phyloP scores from a whole-genome alignment of 306 rosid genomes.

The Sicyos edulis region DNA sequence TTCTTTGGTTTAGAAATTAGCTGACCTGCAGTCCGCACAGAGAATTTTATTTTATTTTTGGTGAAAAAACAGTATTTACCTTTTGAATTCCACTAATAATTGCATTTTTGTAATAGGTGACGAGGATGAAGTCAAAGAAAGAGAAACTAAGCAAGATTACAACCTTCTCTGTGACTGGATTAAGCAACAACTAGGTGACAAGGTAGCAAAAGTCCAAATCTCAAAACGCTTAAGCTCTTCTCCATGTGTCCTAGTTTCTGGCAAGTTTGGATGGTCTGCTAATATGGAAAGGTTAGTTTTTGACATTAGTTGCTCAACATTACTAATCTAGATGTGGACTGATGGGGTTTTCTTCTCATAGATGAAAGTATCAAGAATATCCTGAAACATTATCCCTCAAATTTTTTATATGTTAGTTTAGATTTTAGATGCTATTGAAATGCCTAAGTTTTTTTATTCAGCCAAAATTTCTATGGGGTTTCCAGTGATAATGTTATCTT shows the following conservation, averaged over 20 bases:
- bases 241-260: slow-evolving; percentile 98
- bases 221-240: slow-evolving; percentile 97
- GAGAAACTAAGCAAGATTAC: slow-evolving; percentile 76
- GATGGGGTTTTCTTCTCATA: background rate
- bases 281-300: slow-evolving; percentile 86
- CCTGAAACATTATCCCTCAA: background rate
- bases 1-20: background rate
- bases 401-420: no score
- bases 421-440: background rate
- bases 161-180: slow-evolving; percentile 93
- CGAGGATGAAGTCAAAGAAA: slow-evolving; percentile 82
- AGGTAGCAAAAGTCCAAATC: slow-evolving; percentile 88
- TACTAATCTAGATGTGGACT: background rate
- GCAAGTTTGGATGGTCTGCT: slow-evolving; percentile 99
- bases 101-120: slow-evolving; percentile 51
- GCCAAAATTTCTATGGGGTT: background rate
- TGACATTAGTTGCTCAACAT: background rate
- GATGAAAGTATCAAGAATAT: background rate
- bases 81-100: background rate
- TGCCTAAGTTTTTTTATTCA: background rate
- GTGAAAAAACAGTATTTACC: background rate
- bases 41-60: background rate
- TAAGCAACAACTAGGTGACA: slow-evolving; percentile 94
- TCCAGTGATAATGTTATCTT: background rate
- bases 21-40: background rate